Base-by-base conservation (phyloP, 148 eudicot genomes). In the Selenicereus undatus region DNA sequence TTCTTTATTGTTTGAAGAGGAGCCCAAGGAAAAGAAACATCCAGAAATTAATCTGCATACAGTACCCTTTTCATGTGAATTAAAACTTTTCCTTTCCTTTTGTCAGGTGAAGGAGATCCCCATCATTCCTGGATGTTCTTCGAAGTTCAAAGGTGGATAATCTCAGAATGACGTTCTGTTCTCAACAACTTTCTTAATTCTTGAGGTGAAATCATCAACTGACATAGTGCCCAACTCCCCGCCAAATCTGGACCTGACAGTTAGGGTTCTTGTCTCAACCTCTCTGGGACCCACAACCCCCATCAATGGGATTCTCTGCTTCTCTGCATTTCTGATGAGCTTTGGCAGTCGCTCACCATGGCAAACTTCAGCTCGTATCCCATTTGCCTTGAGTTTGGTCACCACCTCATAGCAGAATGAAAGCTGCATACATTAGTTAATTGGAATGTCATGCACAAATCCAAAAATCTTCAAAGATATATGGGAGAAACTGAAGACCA, bases 271-370 rank as follows among this genome's bases (percentile, higher is more conserved):
- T 11, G 91, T 88, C 77, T 96, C 98, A 7, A 89, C 89, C 86
- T 96, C 99, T 86, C 87, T 93, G 16, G 95, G 94, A 29, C 99
- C 99, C 54, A 92, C 90, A 1, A 92, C 98, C 10, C 92, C 99
- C 98, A 93, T 96, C 78, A 96, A 80, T 20, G 99, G 99, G 50
- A 96, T 89, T 77, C 89, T 93, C 81, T 93, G 97, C 88, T 96
- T 93, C 86, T 96, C 98, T 11, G 98, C 87, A 30, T 86, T 96
- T 80, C 99, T 89, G 24, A 96, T 89, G 72, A 96, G 97, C 80
- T 96, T 96, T 1, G 94, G 93, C 83, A 96, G 83, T 36, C 99
- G 92, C 88, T 96, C 98, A 0, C 99, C 97, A 51, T 91, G 88
- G 90, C 97, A 91, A 77, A 94, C 85, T 82, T 96, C 99, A 51